These are phyloP conservation scores for Tuber melanosporum DNA, from an alignment of 495 filamentous ascomycete genomes.

Conservation along the genomic window DNA sequence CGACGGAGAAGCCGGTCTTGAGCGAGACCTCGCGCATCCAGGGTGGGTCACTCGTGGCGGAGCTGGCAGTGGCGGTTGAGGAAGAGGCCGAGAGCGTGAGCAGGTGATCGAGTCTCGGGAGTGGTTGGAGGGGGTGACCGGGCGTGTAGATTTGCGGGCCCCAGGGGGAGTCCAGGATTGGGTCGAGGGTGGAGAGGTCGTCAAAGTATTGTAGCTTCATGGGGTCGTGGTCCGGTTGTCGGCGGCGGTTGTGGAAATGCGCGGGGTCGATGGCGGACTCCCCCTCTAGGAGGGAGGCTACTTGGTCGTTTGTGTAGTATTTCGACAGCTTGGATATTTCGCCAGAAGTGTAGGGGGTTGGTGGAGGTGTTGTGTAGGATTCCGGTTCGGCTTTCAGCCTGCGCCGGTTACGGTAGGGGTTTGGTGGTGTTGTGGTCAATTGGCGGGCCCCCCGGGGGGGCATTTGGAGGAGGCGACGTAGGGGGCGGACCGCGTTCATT, in stretches of 20 bases:
- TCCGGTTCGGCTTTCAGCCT: conserved; percentile 51
- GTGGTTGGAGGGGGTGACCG: conserved; percentile 41
- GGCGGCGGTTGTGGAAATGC: conserved; percentile 65
- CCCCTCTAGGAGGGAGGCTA: conserved; percentile 77
- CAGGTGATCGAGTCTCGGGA: conserved; percentile 42
- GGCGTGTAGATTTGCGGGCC: conserved; percentile 39
- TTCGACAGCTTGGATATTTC: conserved; percentile 58
- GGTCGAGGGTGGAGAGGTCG: conserved; percentile 71
- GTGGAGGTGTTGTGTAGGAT: conserved; percentile 37
- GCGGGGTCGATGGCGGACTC: conserved; percentile 72
- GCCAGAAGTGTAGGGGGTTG: conserved; percentile 52
- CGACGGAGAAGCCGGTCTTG: conserved; percentile 56
- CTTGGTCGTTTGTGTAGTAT: conserved; percentile 71
- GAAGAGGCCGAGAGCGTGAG: conserved; percentile 40
- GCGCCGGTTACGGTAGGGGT: conserved; percentile 39
- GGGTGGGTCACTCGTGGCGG: conserved; percentile 44
- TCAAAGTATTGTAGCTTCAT: conserved; percentile 71
- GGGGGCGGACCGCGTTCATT: conserved; percentile 57
- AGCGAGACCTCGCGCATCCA: conserved; percentile 45
- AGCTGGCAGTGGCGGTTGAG: conserved; percentile 47
- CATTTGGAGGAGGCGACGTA: conserved; percentile 49
- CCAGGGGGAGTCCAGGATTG: conserved; percentile 58
- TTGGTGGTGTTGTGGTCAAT: conserved; percentile 49
- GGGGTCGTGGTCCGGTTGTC: conserved; percentile 60
- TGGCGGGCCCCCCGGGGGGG: conserved; percentile 45